phyloP scores from a whole-genome alignment of 192 early-diverging fungal genomes.

The Umbelopsis ramanniana region DNA sequence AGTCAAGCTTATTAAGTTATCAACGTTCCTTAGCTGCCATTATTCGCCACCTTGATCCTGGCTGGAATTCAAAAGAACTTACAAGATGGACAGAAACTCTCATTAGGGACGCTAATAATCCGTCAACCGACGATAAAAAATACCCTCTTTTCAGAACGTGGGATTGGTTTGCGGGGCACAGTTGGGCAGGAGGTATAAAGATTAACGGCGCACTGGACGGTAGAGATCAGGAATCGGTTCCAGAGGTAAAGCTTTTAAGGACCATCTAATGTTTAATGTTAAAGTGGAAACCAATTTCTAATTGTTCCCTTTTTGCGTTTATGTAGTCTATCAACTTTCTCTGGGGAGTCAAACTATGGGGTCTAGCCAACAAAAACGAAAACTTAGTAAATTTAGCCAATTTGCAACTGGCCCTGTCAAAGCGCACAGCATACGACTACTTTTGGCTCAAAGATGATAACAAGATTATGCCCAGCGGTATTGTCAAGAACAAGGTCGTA shows the following conservation, averaged over 20 bases:
- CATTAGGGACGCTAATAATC: conserved; percentile 55
- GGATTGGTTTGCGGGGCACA: conserved; percentile 68
- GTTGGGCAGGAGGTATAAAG: conserved; percentile 63
- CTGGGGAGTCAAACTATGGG: conserved; percentile 45
- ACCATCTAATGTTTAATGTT: background rate
- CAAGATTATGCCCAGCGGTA: conserved; percentile 26
- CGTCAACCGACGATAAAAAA: conserved; percentile 45
- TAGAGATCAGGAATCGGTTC: conserved; percentile 44
- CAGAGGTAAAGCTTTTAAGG: conserved; percentile 30
- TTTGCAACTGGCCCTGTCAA: conserved; percentile 36
- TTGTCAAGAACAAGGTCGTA: conserved; percentile 38
- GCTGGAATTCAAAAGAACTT: conserved; percentile 32
- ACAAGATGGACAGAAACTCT: conserved; percentile 39
- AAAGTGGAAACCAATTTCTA: background rate
- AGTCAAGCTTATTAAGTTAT: background rate
- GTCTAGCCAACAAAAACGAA: conserved; percentile 33
- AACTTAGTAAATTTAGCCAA: conserved; percentile 20
- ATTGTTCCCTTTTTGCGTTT: background rate
- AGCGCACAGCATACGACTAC: conserved; percentile 41
- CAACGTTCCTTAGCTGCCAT: conserved; percentile 33
- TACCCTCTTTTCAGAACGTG: conserved; percentile 59
- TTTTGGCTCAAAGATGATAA: conserved; percentile 42
- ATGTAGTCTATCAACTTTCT: conserved; percentile 41
- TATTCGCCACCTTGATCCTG: conserved; percentile 40
- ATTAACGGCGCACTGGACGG: conserved; percentile 43